phyloP scores from a whole-genome alignment of 495 filamentous ascomycete species.

The Mycothermus thermophilus region DNA sequence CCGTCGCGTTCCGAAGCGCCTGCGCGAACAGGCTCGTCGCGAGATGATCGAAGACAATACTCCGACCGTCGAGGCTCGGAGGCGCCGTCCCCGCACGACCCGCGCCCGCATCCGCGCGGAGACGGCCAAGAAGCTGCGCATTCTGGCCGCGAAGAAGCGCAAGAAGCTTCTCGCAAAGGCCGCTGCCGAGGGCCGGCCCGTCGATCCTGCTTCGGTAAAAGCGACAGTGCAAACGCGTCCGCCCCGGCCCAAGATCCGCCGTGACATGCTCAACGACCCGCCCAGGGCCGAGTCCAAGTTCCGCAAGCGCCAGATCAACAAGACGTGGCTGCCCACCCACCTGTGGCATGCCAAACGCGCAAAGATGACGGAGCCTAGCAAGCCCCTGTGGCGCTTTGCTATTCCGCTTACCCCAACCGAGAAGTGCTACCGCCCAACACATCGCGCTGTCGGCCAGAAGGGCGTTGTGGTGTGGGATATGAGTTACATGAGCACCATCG shows the following conservation, averaged over 20 bases:
- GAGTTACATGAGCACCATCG: constrained; percentile 85
- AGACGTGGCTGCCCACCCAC: constrained; percentile 92
- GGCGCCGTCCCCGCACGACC: constrained; percentile 54
- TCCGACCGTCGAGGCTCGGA: constrained; percentile 59
- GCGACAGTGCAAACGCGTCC: constrained; percentile 25
- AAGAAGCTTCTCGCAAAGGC: constrained; percentile 38
- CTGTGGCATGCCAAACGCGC: constrained; percentile 88
- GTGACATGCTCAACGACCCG: constrained; percentile 53
- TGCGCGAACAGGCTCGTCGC: constrained; percentile 52
- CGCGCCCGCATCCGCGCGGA: constrained; percentile 64
- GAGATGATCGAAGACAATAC: constrained; percentile 94
- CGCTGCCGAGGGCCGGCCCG: constrained; percentile 1
- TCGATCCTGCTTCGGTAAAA: neutral
- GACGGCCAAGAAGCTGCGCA: constrained; percentile 58
- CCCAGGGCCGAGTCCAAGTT: constrained; percentile 55
- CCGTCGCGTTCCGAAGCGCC: constrained; percentile 71
- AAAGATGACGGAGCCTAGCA: constrained; percentile 62
- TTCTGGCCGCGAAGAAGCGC: constrained; percentile 44
- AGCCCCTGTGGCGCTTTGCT: constrained; percentile 80
- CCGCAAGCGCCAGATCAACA: constrained; percentile 71
- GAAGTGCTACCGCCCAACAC: constrained; percentile 78
- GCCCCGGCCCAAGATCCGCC: constrained; percentile 53
- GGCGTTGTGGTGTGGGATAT: constrained; percentile 74
- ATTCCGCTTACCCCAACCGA: constrained; percentile 71
- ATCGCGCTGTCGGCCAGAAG: constrained; percentile 52